Percentiles rank a stretch among this genome's conserved stretches.
Conservation (phyloP, 805 yeast genomes). For the Ogataea haglerorum region DNA sequence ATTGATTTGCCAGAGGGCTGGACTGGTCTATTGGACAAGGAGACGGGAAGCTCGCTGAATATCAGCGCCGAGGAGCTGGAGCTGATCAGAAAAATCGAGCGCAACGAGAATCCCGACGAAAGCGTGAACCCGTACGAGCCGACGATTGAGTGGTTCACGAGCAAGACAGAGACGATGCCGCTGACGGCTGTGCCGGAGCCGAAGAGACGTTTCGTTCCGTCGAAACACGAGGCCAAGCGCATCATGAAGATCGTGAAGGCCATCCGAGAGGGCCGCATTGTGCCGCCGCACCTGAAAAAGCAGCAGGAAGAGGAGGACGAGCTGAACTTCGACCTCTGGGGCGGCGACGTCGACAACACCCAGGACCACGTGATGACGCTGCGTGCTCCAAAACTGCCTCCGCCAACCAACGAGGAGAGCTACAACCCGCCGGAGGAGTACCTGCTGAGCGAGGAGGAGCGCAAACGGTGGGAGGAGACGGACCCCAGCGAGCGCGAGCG, state of each 20-base stretch:
- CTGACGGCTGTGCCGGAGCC: slow-evolving; percentile 94
- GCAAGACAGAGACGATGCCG: slow-evolving; percentile 83
- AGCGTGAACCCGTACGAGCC: slow-evolving; percentile 86
- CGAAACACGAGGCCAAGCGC: slow-evolving; percentile 93
- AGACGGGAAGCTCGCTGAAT: slow-evolving; percentile 82
- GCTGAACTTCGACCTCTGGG: slow-evolving; percentile 81
- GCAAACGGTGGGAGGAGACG: slow-evolving; percentile 59
- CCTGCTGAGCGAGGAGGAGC: slow-evolving; percentile 74
- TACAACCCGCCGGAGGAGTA: slow-evolving; percentile 98
- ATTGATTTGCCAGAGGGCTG: slow-evolving; percentile 97
- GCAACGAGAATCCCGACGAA: slow-evolving; percentile 80
- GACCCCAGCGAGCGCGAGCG: slow-evolving; percentile 78
- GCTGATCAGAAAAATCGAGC: slow-evolving; percentile 79
- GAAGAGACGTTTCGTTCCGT: slow-evolving; percentile 92
- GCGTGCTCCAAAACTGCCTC: slow-evolving; percentile 92
- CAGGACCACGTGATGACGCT: slow-evolving; percentile 84
- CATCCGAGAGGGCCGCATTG: slow-evolving; percentile 91
- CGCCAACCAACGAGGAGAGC: slow-evolving; percentile 95
- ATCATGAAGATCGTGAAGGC: slow-evolving; percentile 96
- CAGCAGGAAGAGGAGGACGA: slow-evolving; percentile 48
- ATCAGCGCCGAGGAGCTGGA: slow-evolving; percentile 85
- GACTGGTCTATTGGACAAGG: slow-evolving; percentile 92
- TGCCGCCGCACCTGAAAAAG: slow-evolving; percentile 63
- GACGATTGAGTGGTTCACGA: slow-evolving; percentile 92
- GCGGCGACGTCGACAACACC: slow-evolving; percentile 52